These are phyloP conservation scores for Fraxinus floribunda DNA, from an alignment of 305 asterid species.

Conservation along the genomic window DNA sequence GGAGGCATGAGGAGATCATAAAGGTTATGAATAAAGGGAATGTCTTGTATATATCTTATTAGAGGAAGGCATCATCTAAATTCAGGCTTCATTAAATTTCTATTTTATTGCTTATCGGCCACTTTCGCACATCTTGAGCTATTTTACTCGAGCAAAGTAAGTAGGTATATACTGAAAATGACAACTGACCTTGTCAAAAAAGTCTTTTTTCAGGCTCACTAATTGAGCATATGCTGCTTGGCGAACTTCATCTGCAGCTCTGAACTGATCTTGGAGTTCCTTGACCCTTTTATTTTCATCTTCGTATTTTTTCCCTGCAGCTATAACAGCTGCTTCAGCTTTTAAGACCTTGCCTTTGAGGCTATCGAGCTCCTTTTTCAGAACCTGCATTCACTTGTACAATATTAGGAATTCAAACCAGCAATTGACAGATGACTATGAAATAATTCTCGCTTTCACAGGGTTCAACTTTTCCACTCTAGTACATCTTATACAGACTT, in stretches of 20 bases:
- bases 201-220: conserved; percentile 41
- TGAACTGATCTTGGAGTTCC: conserved; percentile 47
- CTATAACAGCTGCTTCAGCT: conserved; percentile 43
- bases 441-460: background rate
- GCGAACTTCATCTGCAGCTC: conserved; percentile 56
- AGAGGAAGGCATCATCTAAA: conserved; percentile 1
- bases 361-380: conserved; percentile 54
- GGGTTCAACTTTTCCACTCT: background rate
- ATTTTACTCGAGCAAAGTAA: background rate
- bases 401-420: background rate
- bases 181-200: conserved; percentile 47
- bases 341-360: conserved; percentile 45
- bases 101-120: background rate
- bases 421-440: background rate
- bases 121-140: background rate
- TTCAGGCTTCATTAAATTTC: conserved; percentile 1
- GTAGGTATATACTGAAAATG: background rate
- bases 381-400: conserved; percentile 27
- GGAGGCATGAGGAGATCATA: background rate
- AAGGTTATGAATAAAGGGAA: background rate
- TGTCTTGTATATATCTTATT: background rate
- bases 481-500: background rate
- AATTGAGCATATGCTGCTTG: conserved; percentile 48
- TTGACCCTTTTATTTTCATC: conserved; percentile 40
- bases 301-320: conserved; percentile 42